Base-by-base conservation (phyloP, 148 eudicot species). In the Fallopia convolvulus region DNA sequence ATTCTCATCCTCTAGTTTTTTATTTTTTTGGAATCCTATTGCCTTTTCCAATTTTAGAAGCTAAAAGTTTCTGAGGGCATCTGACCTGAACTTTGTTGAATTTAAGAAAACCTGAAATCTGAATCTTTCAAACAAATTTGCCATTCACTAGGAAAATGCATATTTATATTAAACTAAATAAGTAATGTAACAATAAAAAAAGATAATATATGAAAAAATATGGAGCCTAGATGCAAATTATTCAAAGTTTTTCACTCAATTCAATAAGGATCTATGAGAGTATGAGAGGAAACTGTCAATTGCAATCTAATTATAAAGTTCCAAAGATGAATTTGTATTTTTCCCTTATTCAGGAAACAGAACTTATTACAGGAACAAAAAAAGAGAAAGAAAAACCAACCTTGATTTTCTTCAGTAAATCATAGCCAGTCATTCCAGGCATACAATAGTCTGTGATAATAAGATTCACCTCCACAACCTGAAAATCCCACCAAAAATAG, bases 371-470 rank as follows among this genome's bases (percentile, higher is more conserved):
- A 63, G 36, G 15, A 12, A 6, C 0, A 65, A 79, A 55, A 75
- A 39, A 23, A 70, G 39, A 50, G n/a, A 2, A 15, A 55, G 75
- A 58, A 78, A 75, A 26, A 75, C 76, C 82, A 73, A 94, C 98
- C 93, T 94, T 94, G 80, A 94, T 85, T 92, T 90, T 92, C 87
- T 89, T 94, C 53, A 94, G 92, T 89, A 94, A 87, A 85, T 94
- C 98, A 87, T 94, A 94, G 76, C 98, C 98, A 73, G 97, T 94
- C 97, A 94, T 94, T 65, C 92, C 96, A 75, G 98, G 98, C 98
- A 94, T 94, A 80, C 93, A 94, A 74, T 94, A 94, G 80, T 94
- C 98, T 77, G 98, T 92, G 50, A 94, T 94, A 36, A 94, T 87
- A 74, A 94, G 88, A 85, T 94, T 94, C 81, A 94, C 95, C 80